Base-by-base conservation (phyloP, 768 basidiomycete genomes). In the Asterophora lycoperdoides region DNA sequence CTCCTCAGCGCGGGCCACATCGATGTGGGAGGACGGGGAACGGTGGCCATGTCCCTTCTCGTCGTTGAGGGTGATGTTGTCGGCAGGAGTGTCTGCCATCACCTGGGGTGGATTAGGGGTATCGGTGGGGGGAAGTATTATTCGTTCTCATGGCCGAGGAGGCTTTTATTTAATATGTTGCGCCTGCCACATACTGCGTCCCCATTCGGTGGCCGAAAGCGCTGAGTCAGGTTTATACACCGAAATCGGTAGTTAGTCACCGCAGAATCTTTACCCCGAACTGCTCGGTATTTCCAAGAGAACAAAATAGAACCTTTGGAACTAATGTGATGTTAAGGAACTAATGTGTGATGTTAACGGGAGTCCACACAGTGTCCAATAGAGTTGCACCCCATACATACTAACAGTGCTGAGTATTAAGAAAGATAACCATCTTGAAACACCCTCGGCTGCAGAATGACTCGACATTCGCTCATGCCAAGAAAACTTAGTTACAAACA, bases 1-100 rank as follows among this genome's bases (percentile, higher is more conserved):
- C 19, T 68, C 61, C 61, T 79, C 76, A 7, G 81, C 82, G 34
- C 66, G 55, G 4, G 61, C 55, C n/a, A 84, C 59, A 61, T 84
- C 70, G 36, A 83, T 71, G 46, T 76, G 73, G 37, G 60, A 60
- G 13, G 49, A 36, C 2, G 46, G 18, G 48, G 55, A 37, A 32
- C 44, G 29, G 52, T 35, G n/a, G n/a, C n/a, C n/a, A n/a, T n/a
- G 40, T 35, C 44, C 18, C 23, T 52, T 51, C 15, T 59, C 60
- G 20, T 62, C 66, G 55, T 63, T 48, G 48, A 67, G 58, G 36
- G 63, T 69, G n/a, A 55, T 44, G 29, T 61, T 58, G 44, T 68
- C 64, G 19, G 48, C 54, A 26, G 68, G 66, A 48, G 62, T 62
- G 15, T 64, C 64, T 18, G 61, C 51, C 65, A 68, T 67, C 49